Base-by-base conservation (phyloP, 2,329 filamentous ascomycete species). In the Penicillium thymicola region DNA sequence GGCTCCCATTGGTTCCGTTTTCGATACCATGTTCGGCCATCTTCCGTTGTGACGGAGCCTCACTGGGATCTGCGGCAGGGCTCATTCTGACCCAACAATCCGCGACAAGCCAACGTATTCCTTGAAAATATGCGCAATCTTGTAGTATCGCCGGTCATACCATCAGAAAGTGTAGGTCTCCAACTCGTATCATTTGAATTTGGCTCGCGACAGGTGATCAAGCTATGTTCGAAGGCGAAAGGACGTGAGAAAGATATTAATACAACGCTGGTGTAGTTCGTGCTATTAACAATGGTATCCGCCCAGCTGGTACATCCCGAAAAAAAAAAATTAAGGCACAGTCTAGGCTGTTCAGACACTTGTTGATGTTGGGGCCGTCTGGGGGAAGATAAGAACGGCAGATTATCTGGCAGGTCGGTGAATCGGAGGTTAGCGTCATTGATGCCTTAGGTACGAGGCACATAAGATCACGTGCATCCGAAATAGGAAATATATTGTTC, bases 401-500 rank as follows among this genome's bases (percentile, higher is more conserved):
- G 55, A 38, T 58, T 58, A 60, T 54, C 58, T 59, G 56, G 47
- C 59, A 51, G 40, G 46, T 55, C 58, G 46, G 38, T 44, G 46
- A 44, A n/a, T 45, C 49, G 30, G 27, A 23, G 14, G 18, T 34
- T 40, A 13, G n/a, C 49, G 54, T 48, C 55, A 18, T 54, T n/a
- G 5, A 1, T 32, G 55, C 58, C 60, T 61, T 10, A 59, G 57
- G 54, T 34, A 49, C 0, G 1, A 16, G 3, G 14, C 21, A 27
- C 0, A 4, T 10, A 21, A 10, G 13, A 32, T 59, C 44, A 55
- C 51, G 50, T 59, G 54, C 0, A 1, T 16, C 36, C 10, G 13
- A 18, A 41, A 23, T 40, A 23, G 25, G 14, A 13, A 43, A n/a
- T 27, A 4, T 21, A 7, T 43, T 4, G 13, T 16, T 25, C 10